A percentile compares a stretch with the other conserved stretches of the same genome.
Evolutionary conservation across 345 rosid genomes (phyloP).

Genomic region (Rhizophora mangle): DNA sequence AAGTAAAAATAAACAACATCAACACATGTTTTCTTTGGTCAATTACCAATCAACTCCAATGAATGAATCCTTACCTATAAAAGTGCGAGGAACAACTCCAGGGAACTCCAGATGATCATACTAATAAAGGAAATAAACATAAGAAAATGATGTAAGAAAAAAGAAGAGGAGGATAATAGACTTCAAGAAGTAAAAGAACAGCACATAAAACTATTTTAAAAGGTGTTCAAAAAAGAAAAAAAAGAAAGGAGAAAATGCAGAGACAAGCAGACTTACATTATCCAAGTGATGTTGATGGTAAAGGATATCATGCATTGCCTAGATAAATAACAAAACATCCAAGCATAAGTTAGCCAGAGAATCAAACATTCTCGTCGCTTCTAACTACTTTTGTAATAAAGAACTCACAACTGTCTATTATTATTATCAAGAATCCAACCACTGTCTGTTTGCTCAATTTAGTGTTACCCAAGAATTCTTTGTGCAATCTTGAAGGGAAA

Average conservation of each 20-base stretch:
- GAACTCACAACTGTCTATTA: neutral
- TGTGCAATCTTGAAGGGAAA: no score
- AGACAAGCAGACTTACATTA: constrained; percentile 46
- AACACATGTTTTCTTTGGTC: neutral
- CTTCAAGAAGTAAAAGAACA: neutral
- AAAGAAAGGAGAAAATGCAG: neutral
- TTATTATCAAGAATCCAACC: no score
- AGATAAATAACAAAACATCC: neutral
- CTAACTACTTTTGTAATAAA: neutral
- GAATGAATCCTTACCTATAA: constrained; percentile 47
- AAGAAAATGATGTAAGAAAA: neutral
- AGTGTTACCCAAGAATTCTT: no score
- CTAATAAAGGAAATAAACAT: constrained; percentile 31
- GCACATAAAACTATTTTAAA: neutral
- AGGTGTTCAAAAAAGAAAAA: neutral
- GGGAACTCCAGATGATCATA: constrained; percentile 98
- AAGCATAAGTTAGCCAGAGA: neutral
- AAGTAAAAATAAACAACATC: neutral
- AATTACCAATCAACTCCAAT: neutral
- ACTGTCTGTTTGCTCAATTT: no score
- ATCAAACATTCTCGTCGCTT: neutral
- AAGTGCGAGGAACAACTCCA: constrained; percentile 98
- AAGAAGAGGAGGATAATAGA: no score
- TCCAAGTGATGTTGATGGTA: constrained; percentile 63
- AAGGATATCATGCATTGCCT: constrained; percentile 96